Percentiles rank a stretch among this genome's conserved stretches.
Evolutionary conservation across 305 asterid species (phyloP).

Genomic region (Rubia peregrina): DNA sequence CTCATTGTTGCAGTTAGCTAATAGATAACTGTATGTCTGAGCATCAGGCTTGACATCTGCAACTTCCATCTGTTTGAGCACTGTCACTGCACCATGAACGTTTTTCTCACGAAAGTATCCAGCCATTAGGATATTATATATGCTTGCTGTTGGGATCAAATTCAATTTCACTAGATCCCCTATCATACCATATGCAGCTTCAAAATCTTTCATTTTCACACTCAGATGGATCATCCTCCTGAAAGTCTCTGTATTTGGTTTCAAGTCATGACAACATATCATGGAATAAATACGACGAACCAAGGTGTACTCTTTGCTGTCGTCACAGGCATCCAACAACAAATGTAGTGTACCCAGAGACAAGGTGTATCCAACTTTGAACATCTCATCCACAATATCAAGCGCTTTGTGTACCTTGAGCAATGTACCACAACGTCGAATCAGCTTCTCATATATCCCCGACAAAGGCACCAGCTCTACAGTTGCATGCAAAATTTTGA

Average conservation of each 20-base stretch:
- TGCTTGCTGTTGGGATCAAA: slow-evolving; percentile 45
- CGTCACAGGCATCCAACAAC: slow-evolving; percentile 58
- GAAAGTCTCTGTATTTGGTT: slow-evolving; percentile 61
- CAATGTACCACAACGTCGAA: slow-evolving; percentile 44
- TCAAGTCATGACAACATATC: slow-evolving; percentile 42
- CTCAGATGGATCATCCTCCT: slow-evolving; percentile 55
- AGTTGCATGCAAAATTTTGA: slow-evolving; percentile 43
- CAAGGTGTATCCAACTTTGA: slow-evolving; percentile 42
- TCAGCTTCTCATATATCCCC: slow-evolving; percentile 52
- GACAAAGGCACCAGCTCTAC: slow-evolving; percentile 57
- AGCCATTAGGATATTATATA: slow-evolving; percentile 66
- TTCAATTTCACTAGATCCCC: slow-evolving; percentile 40
- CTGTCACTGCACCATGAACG: slow-evolving; percentile 36
- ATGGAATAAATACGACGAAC: slow-evolving; percentile 57
- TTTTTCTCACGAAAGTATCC: slow-evolving; percentile 93
- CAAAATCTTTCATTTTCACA: slow-evolving; percentile 84
- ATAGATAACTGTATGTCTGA: slow-evolving; percentile 70
- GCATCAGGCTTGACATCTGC: slow-evolving; percentile 74
- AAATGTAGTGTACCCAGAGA: slow-evolving; percentile 46
- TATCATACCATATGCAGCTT: slow-evolving; percentile 76
- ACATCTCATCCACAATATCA: slow-evolving; percentile 48
- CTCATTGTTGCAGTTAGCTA: slow-evolving; percentile 49
- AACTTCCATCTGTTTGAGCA: slow-evolving; percentile 79
- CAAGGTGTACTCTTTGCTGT: slow-evolving; percentile 72
- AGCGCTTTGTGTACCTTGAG: slow-evolving; percentile 83